A percentile compares a stretch with the other conserved stretches of the same genome.
Conservation (phyloP, 148 eudicot species). For the Selenicereus undatus region DNA sequence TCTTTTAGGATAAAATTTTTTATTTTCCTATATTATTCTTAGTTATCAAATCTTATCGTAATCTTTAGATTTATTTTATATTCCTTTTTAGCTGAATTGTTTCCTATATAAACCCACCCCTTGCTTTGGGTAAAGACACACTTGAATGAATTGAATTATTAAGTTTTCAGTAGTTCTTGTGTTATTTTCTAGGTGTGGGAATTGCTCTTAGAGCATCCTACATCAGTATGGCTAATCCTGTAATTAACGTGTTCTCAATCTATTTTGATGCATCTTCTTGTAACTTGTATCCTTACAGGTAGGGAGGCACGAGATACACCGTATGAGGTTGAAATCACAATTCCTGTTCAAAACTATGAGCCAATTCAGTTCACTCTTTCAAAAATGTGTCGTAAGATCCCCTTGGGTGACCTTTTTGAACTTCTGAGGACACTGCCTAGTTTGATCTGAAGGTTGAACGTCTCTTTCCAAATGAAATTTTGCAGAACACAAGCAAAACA, state of each 20-base stretch:
- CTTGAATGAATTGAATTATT: no score
- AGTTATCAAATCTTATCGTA: no score
- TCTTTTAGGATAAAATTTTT: no score
- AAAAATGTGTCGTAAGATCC: slow-evolving; percentile 71
- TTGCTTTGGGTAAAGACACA: no score
- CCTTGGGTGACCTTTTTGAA: slow-evolving; percentile 4
- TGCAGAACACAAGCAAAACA: slow-evolving; percentile 57
- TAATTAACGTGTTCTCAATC: not conserved
- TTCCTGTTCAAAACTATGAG: slow-evolving; percentile 72
- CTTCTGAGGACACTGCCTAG: not conserved
- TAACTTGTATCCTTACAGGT: slow-evolving; percentile 40
- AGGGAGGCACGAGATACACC: slow-evolving; percentile 48
- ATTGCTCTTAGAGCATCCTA: no score
- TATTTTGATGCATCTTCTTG: not conserved
- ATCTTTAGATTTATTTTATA: no score
- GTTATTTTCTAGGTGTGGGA: no score
- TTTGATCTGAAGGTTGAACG: not conserved
- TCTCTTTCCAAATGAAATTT: slow-evolving; percentile 1
- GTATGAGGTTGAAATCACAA: slow-evolving; percentile 72
- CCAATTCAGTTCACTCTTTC: slow-evolving; percentile 69
- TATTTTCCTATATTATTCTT: no score
- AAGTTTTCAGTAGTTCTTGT: no score
- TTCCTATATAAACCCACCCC: no score
- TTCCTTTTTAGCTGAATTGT: no score
- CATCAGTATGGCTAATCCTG: slow-evolving; percentile 25